phyloP scores from a whole-genome alignment of 345 rosid genomes.

The Corchorus capsularis region DNA sequence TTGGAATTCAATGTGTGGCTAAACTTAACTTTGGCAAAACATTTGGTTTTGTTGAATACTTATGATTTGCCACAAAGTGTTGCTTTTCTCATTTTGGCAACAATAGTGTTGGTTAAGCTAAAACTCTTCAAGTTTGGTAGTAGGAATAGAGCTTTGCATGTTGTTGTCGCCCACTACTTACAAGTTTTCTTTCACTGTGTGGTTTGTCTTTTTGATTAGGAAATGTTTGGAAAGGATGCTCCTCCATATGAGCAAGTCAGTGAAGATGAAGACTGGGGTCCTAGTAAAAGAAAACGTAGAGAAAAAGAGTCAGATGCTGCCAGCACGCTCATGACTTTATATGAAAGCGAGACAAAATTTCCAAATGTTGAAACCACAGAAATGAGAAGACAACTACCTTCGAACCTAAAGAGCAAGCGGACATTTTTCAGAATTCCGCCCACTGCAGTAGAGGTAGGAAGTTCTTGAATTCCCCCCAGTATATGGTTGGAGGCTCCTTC shows the following conservation, averaged over 20 bases:
- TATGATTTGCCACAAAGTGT: background rate
- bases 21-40: background rate
- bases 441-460: slow-evolving; percentile 75
- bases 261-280: slow-evolving; percentile 99
- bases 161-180: background rate
- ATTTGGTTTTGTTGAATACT: background rate
- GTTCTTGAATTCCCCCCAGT: slow-evolving; percentile 20
- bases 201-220: slow-evolving; percentile 46
- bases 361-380: slow-evolving; percentile 37
- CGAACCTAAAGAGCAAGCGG: slow-evolving; percentile 51
- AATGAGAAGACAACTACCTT: slow-evolving; percentile 37
- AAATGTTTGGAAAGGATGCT: slow-evolving; percentile 98
- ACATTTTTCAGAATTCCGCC: slow-evolving; percentile 70
- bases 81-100: no score
- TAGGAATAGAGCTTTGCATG: background rate
- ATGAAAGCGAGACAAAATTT: slow-evolving; percentile 52
- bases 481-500: slow-evolving; percentile 6
- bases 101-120: background rate
- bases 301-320: slow-evolving; percentile 80
- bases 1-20: background rate
- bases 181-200: background rate
- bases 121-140: background rate
- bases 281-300: slow-evolving; percentile 69
- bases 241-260: slow-evolving; percentile 66
- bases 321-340: slow-evolving; percentile 66